Conservation (phyloP, 768 basidiomycete genomes). For the Rubroboletus satanas region DNA sequence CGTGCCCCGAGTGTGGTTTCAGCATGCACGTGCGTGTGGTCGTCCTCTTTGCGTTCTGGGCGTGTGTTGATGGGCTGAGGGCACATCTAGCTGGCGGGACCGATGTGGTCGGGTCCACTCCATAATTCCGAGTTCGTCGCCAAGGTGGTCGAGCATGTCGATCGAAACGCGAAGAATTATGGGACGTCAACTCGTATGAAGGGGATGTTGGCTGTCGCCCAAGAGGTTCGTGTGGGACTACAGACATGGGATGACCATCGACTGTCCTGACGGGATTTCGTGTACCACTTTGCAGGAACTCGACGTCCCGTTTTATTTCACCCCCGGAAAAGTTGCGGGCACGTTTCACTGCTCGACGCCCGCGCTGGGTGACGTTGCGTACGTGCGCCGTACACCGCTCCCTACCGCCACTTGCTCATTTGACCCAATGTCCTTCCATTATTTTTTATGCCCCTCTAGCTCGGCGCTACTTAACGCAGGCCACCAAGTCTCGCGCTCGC, state of each 20-base stretch:
- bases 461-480: conserved; percentile 89
- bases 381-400: conserved; percentile 27
- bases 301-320: conserved; percentile 79
- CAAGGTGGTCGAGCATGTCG: conserved; percentile 73
- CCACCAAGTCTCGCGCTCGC: conserved; percentile 83
- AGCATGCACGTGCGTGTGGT: conserved; percentile 61
- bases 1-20: conserved; percentile 81
- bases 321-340: conserved; percentile 73
- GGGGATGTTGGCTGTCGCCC: conserved; percentile 91
- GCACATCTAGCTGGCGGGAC: conserved; percentile 70
- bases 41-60: not conserved
- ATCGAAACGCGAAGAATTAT: conserved; percentile 58
- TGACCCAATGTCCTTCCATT: not conserved
- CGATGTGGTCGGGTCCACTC: conserved; percentile 93
- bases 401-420: not conserved
- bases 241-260: not conserved
- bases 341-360: conserved; percentile 81
- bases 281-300: conserved; percentile 54
- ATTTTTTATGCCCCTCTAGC: conserved; percentile 36
- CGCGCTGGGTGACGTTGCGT: conserved; percentile 72
- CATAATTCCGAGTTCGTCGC: conserved; percentile 73
- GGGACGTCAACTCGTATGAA: conserved; percentile 83
- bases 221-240: conserved; percentile 57
- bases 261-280: not conserved
- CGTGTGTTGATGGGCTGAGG: not conserved